Evolutionary conservation across 148 eudicot genomes (phyloP).

Genomic region (Heliamphora exappendiculata): DNA sequence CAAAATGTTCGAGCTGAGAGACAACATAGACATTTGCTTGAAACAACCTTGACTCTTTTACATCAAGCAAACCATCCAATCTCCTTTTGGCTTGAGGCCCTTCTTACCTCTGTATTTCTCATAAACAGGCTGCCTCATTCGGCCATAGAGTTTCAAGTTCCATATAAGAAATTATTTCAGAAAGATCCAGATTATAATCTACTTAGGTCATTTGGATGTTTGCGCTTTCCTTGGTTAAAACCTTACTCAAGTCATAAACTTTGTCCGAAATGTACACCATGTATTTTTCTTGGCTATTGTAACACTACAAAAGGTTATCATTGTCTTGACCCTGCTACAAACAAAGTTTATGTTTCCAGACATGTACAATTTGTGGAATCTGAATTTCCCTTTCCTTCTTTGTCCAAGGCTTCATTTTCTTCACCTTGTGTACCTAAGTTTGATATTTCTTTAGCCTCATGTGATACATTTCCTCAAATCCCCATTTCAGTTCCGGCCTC

Average conservation of each 20-base stretch:
- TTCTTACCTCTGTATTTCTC: not conserved
- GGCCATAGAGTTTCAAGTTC: not conserved
- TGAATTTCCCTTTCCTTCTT: not conserved
- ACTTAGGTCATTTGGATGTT: not conserved
- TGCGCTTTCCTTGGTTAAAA: not conserved
- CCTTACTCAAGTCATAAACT: not conserved
- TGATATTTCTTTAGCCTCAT: too few relatives aligned
- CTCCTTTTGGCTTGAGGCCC: not conserved
- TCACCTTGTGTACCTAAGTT: too few relatives aligned
- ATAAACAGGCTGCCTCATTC: not conserved
- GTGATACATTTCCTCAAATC: too few relatives aligned
- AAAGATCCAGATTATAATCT: not conserved
- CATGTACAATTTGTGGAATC: not conserved
- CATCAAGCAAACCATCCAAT: not conserved
- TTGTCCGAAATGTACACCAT: not conserved
- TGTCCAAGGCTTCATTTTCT: too few relatives aligned
- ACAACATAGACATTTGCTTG: not conserved
- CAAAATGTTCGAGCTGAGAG: not conserved
- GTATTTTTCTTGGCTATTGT: not conserved
- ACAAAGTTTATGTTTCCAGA: not conserved
- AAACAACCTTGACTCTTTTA: not conserved
- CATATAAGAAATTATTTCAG: not conserved
- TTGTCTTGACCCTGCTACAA: not conserved
- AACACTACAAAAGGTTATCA: not conserved
- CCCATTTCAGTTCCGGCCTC: too few relatives aligned